A percentile compares a stretch with the other conserved stretches of the same genome.
phyloP scores from a whole-genome alignment of 1,139 yeast genomes.

The Taphrina wiesneri region DNA sequence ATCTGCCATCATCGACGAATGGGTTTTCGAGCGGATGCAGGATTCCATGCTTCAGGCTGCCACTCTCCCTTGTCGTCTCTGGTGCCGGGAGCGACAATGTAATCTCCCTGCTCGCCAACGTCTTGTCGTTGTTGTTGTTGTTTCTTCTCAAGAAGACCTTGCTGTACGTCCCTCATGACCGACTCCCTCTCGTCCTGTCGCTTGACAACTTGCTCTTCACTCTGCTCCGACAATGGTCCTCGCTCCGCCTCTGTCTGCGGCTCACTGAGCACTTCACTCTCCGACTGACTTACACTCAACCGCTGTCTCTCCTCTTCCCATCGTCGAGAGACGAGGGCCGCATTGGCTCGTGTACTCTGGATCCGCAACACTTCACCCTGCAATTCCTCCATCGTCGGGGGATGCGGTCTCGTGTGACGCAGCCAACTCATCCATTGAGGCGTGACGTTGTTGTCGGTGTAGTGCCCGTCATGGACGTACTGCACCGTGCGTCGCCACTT shows the following conservation, averaged over 20 bases:
- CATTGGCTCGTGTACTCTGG: slow-evolving; percentile 14
- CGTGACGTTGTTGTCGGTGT: slow-evolving; percentile 31
- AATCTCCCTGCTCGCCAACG: background rate
- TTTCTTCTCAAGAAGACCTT: too few species aligned
- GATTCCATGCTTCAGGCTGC: slow-evolving; percentile 31
- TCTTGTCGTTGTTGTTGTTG: background rate
- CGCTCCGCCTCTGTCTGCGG: background rate
- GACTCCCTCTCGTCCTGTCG: background rate
- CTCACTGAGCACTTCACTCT: background rate
- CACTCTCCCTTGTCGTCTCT: slow-evolving; percentile 32
- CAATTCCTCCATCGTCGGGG: slow-evolving; percentile 25
- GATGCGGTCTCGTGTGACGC: slow-evolving; percentile 19
- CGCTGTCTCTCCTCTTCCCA: slow-evolving; percentile 26
- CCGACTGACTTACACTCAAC: background rate
- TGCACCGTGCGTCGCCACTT: slow-evolving; percentile 28
- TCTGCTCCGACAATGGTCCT: background rate
- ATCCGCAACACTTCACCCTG: slow-evolving; percentile 20
- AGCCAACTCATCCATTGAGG: slow-evolving; percentile 34
- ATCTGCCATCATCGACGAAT: background rate
- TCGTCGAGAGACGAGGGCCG: slow-evolving; percentile 7
- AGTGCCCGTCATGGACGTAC: slow-evolving; percentile 29
- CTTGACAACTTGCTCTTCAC: background rate
- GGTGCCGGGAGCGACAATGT: slow-evolving; percentile 27
- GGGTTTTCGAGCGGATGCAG: background rate
- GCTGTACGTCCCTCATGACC: background rate